Conservation (phyloP, 2,329 filamentous ascomycete genomes). For the Fusarium verticillioides region DNA sequence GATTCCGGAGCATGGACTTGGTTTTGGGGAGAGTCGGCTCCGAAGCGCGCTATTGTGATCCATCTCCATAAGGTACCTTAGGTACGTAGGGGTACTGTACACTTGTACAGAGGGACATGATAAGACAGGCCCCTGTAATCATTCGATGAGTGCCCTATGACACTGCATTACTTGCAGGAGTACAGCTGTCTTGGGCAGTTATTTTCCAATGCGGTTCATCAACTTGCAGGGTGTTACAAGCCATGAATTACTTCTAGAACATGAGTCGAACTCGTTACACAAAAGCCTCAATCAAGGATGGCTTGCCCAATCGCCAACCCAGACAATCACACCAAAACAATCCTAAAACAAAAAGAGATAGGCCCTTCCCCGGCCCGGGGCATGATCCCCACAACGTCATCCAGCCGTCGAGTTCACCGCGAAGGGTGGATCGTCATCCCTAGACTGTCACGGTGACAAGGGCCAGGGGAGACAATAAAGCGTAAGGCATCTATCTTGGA, state of each 20-base stretch:
- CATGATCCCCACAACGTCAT: slow-evolving; percentile 38
- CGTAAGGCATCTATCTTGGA: rapidly evolving
- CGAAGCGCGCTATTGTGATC: not conserved
- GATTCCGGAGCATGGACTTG: slow-evolving; percentile 12
- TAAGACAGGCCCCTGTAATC: not conserved
- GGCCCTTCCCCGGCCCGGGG: slow-evolving; percentile 31
- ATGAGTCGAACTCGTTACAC: not conserved
- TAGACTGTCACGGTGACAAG: not conserved
- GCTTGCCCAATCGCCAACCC: not conserved
- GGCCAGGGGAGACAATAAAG: not conserved
- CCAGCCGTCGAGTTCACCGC: not conserved
- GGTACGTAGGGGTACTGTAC: not conserved
- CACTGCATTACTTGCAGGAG: too few species aligned
- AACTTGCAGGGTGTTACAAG: not conserved
- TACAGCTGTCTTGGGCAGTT: not conserved
- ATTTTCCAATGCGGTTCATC: not conserved
- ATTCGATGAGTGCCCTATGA: not conserved
- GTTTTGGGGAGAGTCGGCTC: slow-evolving; percentile 4
- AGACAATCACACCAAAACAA: not conserved
- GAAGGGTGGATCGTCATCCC: slow-evolving; percentile 33
- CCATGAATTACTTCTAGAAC: not conserved
- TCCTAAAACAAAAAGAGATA: slow-evolving; percentile 34
- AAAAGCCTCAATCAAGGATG: not conserved
- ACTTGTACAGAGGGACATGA: not conserved
- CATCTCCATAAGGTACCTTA: not conserved